phyloP scores from a whole-genome alignment of 257 asterid species.

The Salvia miltiorrhiza region DNA sequence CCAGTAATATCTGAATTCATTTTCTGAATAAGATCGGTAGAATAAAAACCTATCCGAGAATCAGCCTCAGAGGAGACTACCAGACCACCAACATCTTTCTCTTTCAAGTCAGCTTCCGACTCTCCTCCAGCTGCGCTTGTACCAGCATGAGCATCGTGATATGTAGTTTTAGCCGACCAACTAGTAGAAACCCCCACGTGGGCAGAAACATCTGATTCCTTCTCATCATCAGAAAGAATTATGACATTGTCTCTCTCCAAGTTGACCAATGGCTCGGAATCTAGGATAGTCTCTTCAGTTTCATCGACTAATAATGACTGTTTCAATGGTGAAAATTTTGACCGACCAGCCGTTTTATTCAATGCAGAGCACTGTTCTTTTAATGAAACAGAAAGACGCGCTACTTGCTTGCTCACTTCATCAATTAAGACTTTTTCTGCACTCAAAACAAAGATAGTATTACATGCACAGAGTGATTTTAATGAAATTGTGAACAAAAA shows the following conservation, averaged over 20 bases:
- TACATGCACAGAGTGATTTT: not conserved
- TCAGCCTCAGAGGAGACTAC: slow-evolving; percentile 26
- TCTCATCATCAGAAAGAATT: slow-evolving; percentile 69
- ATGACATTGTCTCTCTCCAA: slow-evolving; percentile 39
- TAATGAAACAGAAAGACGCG: slow-evolving; percentile 66
- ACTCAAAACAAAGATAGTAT: slow-evolving; percentile 27
- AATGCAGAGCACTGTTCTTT: slow-evolving; percentile 35
- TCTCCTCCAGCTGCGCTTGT: slow-evolving; percentile 30
- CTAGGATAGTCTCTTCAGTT: slow-evolving; percentile 27
- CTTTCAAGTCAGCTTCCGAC: slow-evolving; percentile 29
- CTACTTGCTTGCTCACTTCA: slow-evolving; percentile 57
- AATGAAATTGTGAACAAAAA: slow-evolving; percentile 13
- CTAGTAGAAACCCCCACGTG: slow-evolving; percentile 26
- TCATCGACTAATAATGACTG: slow-evolving; percentile 30
- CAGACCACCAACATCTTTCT: slow-evolving; percentile 23
- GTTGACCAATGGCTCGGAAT: slow-evolving; percentile 30
- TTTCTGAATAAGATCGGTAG: slow-evolving; percentile 30
- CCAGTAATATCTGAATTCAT: slow-evolving; percentile 19
- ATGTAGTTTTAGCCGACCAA: slow-evolving; percentile 22
- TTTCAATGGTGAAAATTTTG: slow-evolving; percentile 30
- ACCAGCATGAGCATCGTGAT: slow-evolving; percentile 31
- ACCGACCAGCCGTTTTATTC: slow-evolving; percentile 22
- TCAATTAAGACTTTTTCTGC: slow-evolving; percentile 66
- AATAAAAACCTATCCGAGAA: slow-evolving; percentile 29
- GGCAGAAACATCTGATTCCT: slow-evolving; percentile 44